Base-by-base conservation (phyloP, 176 grass and related monocot genomes). In the Tillandsia fasciculata region DNA sequence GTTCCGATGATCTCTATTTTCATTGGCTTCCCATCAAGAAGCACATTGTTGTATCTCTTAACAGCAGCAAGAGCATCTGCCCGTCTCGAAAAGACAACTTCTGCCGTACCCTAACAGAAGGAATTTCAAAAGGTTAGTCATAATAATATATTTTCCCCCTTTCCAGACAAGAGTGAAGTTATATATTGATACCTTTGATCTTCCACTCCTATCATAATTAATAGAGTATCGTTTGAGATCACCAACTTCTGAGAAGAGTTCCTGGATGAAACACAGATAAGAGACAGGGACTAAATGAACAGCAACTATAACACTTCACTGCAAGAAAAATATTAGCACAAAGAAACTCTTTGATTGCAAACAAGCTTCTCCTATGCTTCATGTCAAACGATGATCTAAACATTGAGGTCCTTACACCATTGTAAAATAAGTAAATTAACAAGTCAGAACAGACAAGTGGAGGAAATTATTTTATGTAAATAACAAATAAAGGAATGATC, bases 21-120 rank as follows among this genome's bases (percentile, higher is more conserved):
- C 88, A 96, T 96, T 74, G 88, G 80, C 17, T 91, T 96, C 49
- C 91, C 91, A 79, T 96, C 91, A 66, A 96, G 85, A 67, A 81
- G 80, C 74, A 96, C 91, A 47, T 86, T 89, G 57, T 88, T 79
- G 52, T 96, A 96, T 85, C 78, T 86, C 72, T 78, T 81, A 52
- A 91, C 82, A 76, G 91, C 91, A 54, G 84, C 84, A 72, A 91
- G 59, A 70, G 85, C 91, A 79, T 96, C 88, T 17, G 80, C 72
- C 69, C 89, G 87, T 77, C 79, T 96, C 74, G 91, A 84, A 76
- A 85, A 96, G 26, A 96, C 80, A 70, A 96, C 82, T 86, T 96
- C 88, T 8, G 83, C 91, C 28, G 85, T 91, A 72, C 91, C 91
- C 91, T 96, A 66, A 66, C 13, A 75, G 72, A 67, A 51, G 23